Evolutionary conservation across 257 asterid species (phyloP).

Genomic region (Mentha longifolia): DNA sequence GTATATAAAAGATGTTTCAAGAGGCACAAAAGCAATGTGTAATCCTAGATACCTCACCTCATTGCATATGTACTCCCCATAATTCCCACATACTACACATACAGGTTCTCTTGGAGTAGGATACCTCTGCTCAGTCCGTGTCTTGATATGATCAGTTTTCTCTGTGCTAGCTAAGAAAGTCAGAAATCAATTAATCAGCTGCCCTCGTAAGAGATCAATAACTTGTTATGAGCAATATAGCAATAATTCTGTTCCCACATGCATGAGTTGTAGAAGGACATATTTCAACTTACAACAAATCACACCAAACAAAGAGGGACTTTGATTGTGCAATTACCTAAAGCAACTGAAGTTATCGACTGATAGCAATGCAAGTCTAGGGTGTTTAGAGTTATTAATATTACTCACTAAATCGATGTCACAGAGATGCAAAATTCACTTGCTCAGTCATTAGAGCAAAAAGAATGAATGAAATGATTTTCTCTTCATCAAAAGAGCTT

Average conservation of each 20-base stretch:
- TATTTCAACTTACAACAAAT: background rate
- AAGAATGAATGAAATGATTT: background rate
- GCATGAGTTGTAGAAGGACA: slow-evolving; percentile 20
- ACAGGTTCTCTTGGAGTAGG: slow-evolving; percentile 83
- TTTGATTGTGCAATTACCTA: background rate
- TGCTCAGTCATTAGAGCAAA: slow-evolving; percentile 5
- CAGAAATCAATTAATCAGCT: slow-evolving; percentile 28
- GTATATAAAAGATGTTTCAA: slow-evolving; percentile 15
- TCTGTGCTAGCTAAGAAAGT: slow-evolving; percentile 45
- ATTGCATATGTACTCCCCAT: slow-evolving; percentile 87
- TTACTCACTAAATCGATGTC: background rate
- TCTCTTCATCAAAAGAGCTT: background rate
- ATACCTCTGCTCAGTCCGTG: slow-evolving; percentile 68
- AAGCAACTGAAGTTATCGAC: slow-evolving; percentile 8
- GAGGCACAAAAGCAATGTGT: slow-evolving; percentile 13
- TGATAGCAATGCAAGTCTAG: background rate
- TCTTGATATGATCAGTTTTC: slow-evolving; percentile 56
- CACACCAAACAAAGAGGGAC: background rate
- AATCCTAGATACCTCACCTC: slow-evolving; percentile 54
- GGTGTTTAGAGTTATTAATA: too few species aligned
- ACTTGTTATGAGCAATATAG: slow-evolving; percentile 1
- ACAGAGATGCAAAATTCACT: background rate
- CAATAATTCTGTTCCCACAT: slow-evolving; percentile 12
- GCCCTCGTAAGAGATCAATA: slow-evolving; percentile 21
- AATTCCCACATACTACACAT: slow-evolving; percentile 80